phyloP scores from a whole-genome alignment of 768 basidiomycete species.

The Imleria badia region DNA sequence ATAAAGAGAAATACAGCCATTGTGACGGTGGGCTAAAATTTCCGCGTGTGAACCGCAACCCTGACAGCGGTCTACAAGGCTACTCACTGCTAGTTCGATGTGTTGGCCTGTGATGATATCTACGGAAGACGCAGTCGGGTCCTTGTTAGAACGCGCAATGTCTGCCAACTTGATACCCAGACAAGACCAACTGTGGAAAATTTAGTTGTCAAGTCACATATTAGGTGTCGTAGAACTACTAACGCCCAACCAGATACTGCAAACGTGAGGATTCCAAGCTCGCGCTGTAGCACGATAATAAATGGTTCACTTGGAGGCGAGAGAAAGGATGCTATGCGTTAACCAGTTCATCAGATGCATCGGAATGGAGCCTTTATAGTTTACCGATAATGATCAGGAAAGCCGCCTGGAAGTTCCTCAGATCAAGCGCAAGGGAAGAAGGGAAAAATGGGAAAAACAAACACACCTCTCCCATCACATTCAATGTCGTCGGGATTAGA shows the following conservation, averaged over 20 bases:
- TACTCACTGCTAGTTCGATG: slow-evolving; percentile 47
- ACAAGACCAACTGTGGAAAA: slow-evolving; percentile 53
- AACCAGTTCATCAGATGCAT: neutral
- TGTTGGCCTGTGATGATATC: slow-evolving; percentile 51
- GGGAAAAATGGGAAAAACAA: neutral
- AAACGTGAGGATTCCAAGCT: slow-evolving; percentile 51
- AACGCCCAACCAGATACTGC: slow-evolving; percentile 58
- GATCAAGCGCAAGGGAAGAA: neutral
- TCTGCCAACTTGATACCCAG: slow-evolving; percentile 64
- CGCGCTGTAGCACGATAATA: slow-evolving; percentile 62
- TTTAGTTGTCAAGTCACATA: neutral
- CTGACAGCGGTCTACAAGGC: neutral
- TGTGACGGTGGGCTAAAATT: slow-evolving; percentile 52
- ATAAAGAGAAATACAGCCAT: slow-evolving; percentile 61
- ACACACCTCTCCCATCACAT: slow-evolving; percentile 55
- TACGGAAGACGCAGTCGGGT: slow-evolving; percentile 36
- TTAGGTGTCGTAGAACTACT: slow-evolving; percentile 27
- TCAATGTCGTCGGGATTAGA: slow-evolving; percentile 49
- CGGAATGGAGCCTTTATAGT: neutral
- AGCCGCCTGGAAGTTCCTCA: slow-evolving; percentile 43
- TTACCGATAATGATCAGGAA: slow-evolving; percentile 64
- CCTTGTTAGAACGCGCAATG: slow-evolving; percentile 47
- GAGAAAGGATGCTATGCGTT: slow-evolving; percentile 51
- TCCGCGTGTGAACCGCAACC: neutral
- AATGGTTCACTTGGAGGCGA: slow-evolving; percentile 70